Conservation (phyloP, 1,284 basidiomycete species). For the Hemileia vastatrix region DNA sequence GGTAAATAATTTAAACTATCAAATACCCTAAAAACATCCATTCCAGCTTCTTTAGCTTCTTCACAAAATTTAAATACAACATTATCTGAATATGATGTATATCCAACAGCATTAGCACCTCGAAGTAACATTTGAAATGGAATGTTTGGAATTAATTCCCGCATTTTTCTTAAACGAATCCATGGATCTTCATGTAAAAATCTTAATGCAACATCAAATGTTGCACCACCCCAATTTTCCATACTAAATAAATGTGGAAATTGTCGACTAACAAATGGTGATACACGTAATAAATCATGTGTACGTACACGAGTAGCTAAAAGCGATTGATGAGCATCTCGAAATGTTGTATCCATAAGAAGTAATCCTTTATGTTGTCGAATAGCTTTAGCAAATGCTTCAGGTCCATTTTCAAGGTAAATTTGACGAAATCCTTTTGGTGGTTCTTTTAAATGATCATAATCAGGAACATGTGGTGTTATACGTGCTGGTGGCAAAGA, state of each 20-base stretch:
- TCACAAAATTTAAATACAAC: constrained; percentile 77
- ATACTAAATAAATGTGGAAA: constrained; percentile 89
- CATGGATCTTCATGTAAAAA: constrained; percentile 99
- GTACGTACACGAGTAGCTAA: constrained; percentile 93
- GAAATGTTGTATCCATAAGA: constrained; percentile 90
- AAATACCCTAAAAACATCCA: constrained; percentile 99
- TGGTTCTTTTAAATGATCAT: no score
- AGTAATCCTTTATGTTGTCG: constrained; percentile 89
- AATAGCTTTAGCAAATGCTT: constrained; percentile 96
- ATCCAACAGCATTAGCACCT: constrained; percentile 97
- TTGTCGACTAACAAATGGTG: constrained; percentile 90
- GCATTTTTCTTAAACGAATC: constrained; percentile 86
- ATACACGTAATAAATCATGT: constrained; percentile 95
- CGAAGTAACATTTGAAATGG: constrained; percentile 96
- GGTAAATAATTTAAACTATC: constrained; percentile 97
- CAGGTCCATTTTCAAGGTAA: constrained; percentile 93
- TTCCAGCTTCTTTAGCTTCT: constrained; percentile 91
- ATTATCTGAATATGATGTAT: constrained; percentile 98
- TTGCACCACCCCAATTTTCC: constrained; percentile 99
- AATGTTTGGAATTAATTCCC: constrained; percentile 94
- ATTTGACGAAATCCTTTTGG: constrained; percentile 95
- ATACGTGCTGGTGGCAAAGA: constrained; percentile 73
- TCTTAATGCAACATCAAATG: constrained; percentile 98
- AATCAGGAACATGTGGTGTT: constrained; percentile 72
- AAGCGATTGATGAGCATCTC: constrained; percentile 96